Conservation (phyloP, 306 rosid species). For the Citrullus colocynthis region DNA sequence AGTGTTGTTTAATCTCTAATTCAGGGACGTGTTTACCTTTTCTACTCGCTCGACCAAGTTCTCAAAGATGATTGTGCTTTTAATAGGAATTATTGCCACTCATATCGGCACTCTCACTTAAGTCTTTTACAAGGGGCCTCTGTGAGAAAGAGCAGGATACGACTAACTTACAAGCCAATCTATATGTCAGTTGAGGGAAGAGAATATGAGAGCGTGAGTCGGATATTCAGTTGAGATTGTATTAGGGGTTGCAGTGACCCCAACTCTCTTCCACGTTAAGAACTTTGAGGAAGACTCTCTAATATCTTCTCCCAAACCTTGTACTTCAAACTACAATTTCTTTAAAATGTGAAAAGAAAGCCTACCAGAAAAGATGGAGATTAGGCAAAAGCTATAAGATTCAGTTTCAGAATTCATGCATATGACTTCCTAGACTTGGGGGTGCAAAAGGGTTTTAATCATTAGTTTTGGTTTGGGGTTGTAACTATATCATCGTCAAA, state of each 20-base stretch:
- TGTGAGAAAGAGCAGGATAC: neutral
- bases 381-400: neutral
- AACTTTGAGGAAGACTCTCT: neutral
- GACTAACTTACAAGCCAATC: neutral
- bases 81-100: neutral
- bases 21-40: neutral
- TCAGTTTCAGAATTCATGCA: neutral
- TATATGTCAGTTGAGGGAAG: neutral
- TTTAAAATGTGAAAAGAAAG: neutral
- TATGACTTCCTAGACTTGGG: neutral
- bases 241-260: neutral
- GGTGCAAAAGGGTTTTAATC: neutral
- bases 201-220: neutral
- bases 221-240: neutral
- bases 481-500: neutral
- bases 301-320: neutral
- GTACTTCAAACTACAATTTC: neutral
- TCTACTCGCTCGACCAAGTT: neutral
- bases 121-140: neutral
- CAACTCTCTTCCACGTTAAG: neutral
- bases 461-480: neutral
- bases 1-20: neutral
- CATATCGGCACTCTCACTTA: neutral
- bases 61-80: neutral
- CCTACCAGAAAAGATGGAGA: neutral